Evolutionary conservation across 768 basidiomycete species (phyloP), one percentile per base, ranked within the genome.

Genomic region (Suillus fuscotomentosus): DNA sequence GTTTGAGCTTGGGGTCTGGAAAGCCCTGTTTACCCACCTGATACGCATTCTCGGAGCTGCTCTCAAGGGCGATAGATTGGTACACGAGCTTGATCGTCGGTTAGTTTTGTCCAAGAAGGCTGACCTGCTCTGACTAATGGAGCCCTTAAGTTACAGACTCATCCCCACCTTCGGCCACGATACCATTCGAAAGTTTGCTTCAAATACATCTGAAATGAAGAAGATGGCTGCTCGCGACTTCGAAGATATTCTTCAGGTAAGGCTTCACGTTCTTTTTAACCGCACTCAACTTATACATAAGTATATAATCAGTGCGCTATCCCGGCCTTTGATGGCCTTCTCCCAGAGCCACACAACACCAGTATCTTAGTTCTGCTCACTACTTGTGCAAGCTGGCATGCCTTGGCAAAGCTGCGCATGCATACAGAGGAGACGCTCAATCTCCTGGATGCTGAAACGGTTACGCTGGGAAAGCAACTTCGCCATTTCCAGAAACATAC

Each of bases 1-100:
- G 38, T 66, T 70, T 24, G 75, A 78, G 36, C 65, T 77, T 2
- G 77, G 77, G 0, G 70, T 70, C 7, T 76, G 73, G 72, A 77
- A 76, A 62, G 63, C 57, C 1, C 14, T 72, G 0, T 70, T 76
- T 42, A 63, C 60, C 3, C 77, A 78, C 50, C 62, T 76, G 0
- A 62, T 78, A 13, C 69, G 70, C 2, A 68, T 77, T 14, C 64
- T 76, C 0, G 42, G 68, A 8, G 48, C 68, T 1, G 36, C 55
- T 9, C 66, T 54, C 7, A 41, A 22, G 10, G 38, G 53, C 5
- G 9, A 36, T 54, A 5, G 0, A 27, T 42, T 64, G 1, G 50
- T 78, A 7, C 42, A 68, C 17, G 53, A 70, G 20, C 61, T 67
- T 0, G 62, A 69, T 54, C 1, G 34, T n/a, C 20, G 62, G 68